These are phyloP conservation scores for Cystobasidium sp. DNA, from an alignment of 1,284 basidiomycete species.

Conservation along the genomic window DNA sequence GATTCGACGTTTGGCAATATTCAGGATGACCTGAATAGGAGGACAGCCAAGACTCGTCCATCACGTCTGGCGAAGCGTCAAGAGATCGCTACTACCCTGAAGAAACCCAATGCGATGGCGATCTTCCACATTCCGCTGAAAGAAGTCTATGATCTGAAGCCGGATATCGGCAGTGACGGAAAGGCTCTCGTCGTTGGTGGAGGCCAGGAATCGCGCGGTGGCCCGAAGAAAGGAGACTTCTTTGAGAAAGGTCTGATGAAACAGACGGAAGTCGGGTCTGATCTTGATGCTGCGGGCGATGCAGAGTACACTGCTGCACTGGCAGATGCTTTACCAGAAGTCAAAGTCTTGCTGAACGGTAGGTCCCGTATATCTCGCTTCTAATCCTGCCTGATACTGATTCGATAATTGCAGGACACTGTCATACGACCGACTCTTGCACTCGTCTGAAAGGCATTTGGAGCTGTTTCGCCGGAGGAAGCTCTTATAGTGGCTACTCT, in stretches of 20 bases:
- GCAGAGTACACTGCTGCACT: slow-evolving; percentile 49
- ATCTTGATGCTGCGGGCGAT: slow-evolving; percentile 62
- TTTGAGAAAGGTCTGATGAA: slow-evolving; percentile 75
- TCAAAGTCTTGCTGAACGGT: slow-evolving; percentile 62
- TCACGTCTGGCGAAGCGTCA: neutral
- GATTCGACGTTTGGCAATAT: slow-evolving; percentile 37
- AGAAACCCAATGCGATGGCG: slow-evolving; percentile 60
- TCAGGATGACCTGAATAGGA: slow-evolving; percentile 9
- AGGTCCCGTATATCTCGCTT: neutral
- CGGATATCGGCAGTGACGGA: slow-evolving; percentile 58
- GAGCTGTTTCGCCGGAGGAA: slow-evolving; percentile 92
- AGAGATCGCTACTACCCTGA: slow-evolving; percentile 27
- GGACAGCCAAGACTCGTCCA: neutral
- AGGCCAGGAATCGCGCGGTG: slow-evolving; percentile 66
- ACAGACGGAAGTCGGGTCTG: slow-evolving; percentile 61
- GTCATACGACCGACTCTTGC: slow-evolving; percentile 74
- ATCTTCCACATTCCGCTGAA: slow-evolving; percentile 93
- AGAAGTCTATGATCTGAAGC: slow-evolving; percentile 57
- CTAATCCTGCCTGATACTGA: slow-evolving; percentile 53
- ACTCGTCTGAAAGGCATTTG: slow-evolving; percentile 80
- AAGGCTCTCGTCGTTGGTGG: slow-evolving; percentile 67
- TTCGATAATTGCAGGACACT: slow-evolving; percentile 78
- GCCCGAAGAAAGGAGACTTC: slow-evolving; percentile 75
- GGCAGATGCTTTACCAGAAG: slow-evolving; percentile 62
- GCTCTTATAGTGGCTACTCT: slow-evolving; percentile 66